Conservation (phyloP, 2,329 filamentous ascomycete species). For the Apiospora kogelbergensis region DNA sequence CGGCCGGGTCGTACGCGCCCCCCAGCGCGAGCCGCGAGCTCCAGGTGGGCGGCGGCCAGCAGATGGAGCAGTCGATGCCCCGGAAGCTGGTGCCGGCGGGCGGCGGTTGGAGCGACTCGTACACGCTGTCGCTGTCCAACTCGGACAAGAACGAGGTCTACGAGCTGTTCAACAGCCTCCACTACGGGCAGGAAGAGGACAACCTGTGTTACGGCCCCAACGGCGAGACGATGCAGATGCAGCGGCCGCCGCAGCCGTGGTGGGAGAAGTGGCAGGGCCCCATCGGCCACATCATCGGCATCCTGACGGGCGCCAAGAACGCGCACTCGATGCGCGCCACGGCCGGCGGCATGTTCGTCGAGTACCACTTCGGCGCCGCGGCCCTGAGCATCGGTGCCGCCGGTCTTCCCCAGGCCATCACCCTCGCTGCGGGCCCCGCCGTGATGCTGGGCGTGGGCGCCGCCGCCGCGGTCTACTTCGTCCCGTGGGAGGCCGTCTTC, state of each 20-base stretch:
- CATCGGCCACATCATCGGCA: slow-evolving; percentile 11
- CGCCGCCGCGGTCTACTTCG: slow-evolving; percentile 8
- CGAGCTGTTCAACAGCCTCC: slow-evolving; percentile 12
- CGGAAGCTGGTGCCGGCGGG: background rate
- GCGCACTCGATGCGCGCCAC: slow-evolving; percentile 11
- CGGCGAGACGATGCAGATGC: background rate
- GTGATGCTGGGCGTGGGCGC: slow-evolving; percentile 11
- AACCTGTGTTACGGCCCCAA: background rate
- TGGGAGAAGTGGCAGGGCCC: slow-evolving; percentile 9
- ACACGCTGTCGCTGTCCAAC: slow-evolving; percentile 9
- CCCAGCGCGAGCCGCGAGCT: background rate
- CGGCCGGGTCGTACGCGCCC: too few species aligned
- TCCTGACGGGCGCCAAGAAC: slow-evolving; percentile 12
- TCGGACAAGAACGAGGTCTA: slow-evolving; percentile 8
- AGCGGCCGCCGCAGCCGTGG: slow-evolving; percentile 5
- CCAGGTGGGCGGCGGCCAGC: background rate
- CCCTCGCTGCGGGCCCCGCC: slow-evolving; percentile 9
- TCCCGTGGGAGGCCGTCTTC: slow-evolving; percentile 13
- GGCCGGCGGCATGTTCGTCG: slow-evolving; percentile 12
- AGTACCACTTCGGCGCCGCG: slow-evolving; percentile 13
- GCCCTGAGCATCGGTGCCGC: slow-evolving; percentile 10
- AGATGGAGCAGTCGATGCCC: background rate
- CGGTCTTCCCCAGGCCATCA: slow-evolving; percentile 7
- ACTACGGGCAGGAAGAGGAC: background rate
- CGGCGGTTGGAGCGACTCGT: slow-evolving; percentile 6